Evolutionary conservation across 352 stramenopile genomes (phyloP).

Genomic region (Phytophthora boehmeriae): DNA sequence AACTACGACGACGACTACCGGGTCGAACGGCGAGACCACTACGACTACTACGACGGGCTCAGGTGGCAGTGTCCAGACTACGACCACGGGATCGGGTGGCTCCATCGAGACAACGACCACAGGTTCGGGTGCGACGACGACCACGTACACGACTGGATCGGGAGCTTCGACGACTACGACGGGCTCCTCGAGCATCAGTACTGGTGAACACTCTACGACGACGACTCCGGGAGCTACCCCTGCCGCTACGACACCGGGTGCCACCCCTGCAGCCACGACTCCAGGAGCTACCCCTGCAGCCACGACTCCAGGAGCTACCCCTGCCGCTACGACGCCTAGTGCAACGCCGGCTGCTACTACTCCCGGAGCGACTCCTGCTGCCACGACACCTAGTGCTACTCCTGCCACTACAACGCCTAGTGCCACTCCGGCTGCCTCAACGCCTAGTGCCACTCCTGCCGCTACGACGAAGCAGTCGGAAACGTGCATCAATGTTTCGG

Average conservation of each 20-base stretch:
- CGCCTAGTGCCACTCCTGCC: slow-evolving; percentile 9
- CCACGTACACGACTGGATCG: slow-evolving; percentile 16
- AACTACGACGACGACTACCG: slow-evolving; percentile 5
- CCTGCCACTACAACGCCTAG: slow-evolving; percentile 17
- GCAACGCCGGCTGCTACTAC: slow-evolving; percentile 24
- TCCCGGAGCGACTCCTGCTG: slow-evolving; percentile 18
- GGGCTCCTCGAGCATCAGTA: slow-evolving; percentile 17
- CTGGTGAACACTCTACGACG: slow-evolving; percentile 9
- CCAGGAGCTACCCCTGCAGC: slow-evolving; percentile 1
- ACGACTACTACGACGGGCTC: slow-evolving; percentile 27
- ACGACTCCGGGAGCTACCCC: slow-evolving; percentile 2
- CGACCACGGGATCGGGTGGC: slow-evolving; percentile 21
- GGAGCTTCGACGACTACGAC: slow-evolving; percentile 23
- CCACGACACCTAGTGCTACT: slow-evolving; percentile 18
- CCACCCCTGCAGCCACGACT: slow-evolving; percentile 10
- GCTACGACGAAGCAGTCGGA: slow-evolving; percentile 25
- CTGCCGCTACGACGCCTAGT: slow-evolving; percentile 23
- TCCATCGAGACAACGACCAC: slow-evolving; percentile 21
- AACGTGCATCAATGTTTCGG: slow-evolving; percentile 62
- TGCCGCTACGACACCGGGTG: slow-evolving; percentile 11
- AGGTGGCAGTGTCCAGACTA: slow-evolving; percentile 20
- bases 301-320: slow-evolving; percentile 14
- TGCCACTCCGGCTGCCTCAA: slow-evolving; percentile 27
- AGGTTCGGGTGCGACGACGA: slow-evolving; percentile 10
- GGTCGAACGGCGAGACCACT: slow-evolving; percentile 5